Evolutionary conservation across 177 flowering plant genomes (phyloP).

Genomic region (Vitis hybrid): DNA sequence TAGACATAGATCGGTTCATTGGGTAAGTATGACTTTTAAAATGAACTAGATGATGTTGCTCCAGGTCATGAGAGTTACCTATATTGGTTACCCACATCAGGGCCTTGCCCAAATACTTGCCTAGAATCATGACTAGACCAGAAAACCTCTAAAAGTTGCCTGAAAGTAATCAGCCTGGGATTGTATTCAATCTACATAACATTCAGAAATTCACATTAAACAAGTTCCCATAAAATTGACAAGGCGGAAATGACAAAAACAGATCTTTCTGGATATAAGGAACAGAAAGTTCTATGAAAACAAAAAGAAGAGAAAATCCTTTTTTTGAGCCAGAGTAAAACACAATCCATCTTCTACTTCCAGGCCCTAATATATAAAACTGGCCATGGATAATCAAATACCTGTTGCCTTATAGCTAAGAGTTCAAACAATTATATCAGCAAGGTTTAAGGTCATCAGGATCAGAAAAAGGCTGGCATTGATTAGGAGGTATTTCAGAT

Average conservation of each 20-base stretch:
- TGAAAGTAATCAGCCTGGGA: conserved; percentile 61
- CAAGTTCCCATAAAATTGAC: conserved; percentile 1
- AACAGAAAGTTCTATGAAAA: neutral
- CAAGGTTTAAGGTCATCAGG: neutral
- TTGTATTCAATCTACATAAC: conserved; percentile 84
- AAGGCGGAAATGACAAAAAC: neutral
- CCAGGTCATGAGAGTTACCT: conserved; percentile 41
- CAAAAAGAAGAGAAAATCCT: neutral
- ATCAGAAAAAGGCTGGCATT: neutral
- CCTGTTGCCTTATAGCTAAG: too few relatives aligned
- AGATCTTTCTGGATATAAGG: neutral
- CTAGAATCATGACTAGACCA: conserved; percentile 96
- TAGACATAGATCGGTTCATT: conserved; percentile 10
- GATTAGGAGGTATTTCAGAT: neutral
- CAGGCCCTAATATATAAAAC: too few relatives aligned
- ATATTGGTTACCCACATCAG: conserved; percentile 95
- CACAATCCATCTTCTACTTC: neutral
- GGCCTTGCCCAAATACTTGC: conserved; percentile 99
- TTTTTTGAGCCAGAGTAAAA: neutral
- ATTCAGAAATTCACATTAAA: conserved; percentile 17
- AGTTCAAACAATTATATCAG: neutral
- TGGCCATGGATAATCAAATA: too few relatives aligned
- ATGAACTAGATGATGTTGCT: neutral
- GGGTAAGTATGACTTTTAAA: neutral
- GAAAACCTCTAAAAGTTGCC: conserved; percentile 85